phyloP scores from a whole-genome alignment of 2,329 filamentous ascomycete species.

The Fusarium cicatricum region DNA sequence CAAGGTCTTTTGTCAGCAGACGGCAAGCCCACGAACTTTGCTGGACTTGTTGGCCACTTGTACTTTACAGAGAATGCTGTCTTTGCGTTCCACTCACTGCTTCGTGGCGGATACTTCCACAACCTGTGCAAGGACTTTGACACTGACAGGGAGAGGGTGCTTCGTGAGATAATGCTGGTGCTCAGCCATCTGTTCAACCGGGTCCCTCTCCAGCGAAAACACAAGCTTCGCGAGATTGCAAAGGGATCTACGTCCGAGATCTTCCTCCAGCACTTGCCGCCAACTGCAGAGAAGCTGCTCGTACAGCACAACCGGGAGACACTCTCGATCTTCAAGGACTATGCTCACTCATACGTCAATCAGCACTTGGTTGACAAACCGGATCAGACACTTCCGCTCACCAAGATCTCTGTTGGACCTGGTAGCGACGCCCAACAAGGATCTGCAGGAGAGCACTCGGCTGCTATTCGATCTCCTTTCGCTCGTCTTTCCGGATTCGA shows the following conservation, averaged over 20 bases:
- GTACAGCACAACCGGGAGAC: slow-evolving; percentile 71
- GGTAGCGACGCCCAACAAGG: neutral
- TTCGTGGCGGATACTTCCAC: slow-evolving; percentile 75
- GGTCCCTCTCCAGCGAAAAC: slow-evolving; percentile 54
- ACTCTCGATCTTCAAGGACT: slow-evolving; percentile 70
- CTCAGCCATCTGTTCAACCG: slow-evolving; percentile 77
- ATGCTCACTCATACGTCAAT: slow-evolving; percentile 73
- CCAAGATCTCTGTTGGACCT: slow-evolving; percentile 55
- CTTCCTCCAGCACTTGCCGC: slow-evolving; percentile 70
- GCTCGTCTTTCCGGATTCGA: slow-evolving; percentile 73
- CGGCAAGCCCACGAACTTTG: slow-evolving; percentile 76
- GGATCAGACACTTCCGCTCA: slow-evolving; percentile 68
- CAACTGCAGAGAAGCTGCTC: slow-evolving; percentile 63
- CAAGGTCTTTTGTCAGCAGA: slow-evolving; percentile 69
- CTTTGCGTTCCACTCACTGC: slow-evolving; percentile 79
- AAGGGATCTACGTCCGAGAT: slow-evolving; percentile 70
- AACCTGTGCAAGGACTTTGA: slow-evolving; percentile 66
- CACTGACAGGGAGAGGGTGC: slow-evolving; percentile 55
- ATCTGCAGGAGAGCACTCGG: neutral
- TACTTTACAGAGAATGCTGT: slow-evolving; percentile 80
- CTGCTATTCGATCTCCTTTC: slow-evolving; percentile 71
- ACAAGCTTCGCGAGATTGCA: slow-evolving; percentile 57
- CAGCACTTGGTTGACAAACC: slow-evolving; percentile 63
- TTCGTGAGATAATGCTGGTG: slow-evolving; percentile 71
- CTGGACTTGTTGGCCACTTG: slow-evolving; percentile 73